Evolutionary conservation across 208 protist genomes (phyloP), one percentile per base, ranked within the genome.

Genomic region (Phytomonas sp.): DNA sequence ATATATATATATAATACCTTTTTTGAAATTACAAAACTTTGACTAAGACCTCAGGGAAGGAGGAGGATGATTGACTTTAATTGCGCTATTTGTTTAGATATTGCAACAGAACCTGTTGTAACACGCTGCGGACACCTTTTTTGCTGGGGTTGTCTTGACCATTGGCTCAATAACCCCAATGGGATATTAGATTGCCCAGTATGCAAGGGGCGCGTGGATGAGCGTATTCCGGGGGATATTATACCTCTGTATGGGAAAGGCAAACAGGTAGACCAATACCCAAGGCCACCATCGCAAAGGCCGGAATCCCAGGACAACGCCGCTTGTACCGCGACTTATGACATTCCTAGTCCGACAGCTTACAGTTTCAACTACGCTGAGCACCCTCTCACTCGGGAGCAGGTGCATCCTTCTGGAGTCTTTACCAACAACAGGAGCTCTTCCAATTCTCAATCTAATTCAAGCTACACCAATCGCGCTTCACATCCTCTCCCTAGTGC

Each of bases 81-180:
- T 60, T 94, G 89, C 61, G 76, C 84, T 64, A 93, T 94, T 69
- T 94, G 89, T 77, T 76, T 91, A 32, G 87, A 93, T 29, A 75
- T 74, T 7, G 87, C 87, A 16, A 71, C 65, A 0, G 81, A 93
- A 32, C 89, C 89, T 0, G 89, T 94, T 32, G 89, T 94, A 29
- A 93, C 89, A 52, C 84, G 87, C 5, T 94, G 89, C 59, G 89
- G 89, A 12, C 89, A 94, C 68, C 79, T 94, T 32, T 94, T 93
- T 68, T 94, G 89, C 78, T 94, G 89, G 87, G 73, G 65, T 10
- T 94, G 89, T 69, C 81, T 94, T 12, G 83, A 87, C 29, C 75
- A 81, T 60, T 94, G 89, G 89, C 84, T 94, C 23, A 71, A 70
- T 42, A 78, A 77, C 26, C 72, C 70, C 0, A 19, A 68, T n/a